Conservation (phyloP, 768 basidiomycete genomes). For the Thelephora aurantiotincta region DNA sequence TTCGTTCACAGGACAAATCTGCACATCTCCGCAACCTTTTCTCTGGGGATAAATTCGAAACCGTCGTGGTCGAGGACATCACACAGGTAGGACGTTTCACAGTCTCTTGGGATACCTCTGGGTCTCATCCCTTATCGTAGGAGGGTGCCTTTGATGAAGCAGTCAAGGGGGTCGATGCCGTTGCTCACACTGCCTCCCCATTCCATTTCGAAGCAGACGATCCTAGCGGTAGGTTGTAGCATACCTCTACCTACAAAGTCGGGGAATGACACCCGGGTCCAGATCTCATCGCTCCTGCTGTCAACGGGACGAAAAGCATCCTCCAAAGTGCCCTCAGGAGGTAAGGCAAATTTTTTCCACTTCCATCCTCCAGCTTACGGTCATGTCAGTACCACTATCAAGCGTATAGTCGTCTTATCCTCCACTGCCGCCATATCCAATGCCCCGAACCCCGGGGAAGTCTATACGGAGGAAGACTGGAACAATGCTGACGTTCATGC, state of each 20-base stretch:
- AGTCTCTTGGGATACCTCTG: background rate
- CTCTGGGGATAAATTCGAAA: conserved; percentile 44
- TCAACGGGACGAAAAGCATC: conserved; percentile 53
- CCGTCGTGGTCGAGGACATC: conserved; percentile 61
- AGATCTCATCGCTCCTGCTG: conserved; percentile 60
- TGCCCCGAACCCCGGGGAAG: conserved; percentile 11
- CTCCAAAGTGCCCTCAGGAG: conserved; percentile 43
- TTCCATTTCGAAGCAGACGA: conserved; percentile 32
- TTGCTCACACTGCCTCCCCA: conserved; percentile 59
- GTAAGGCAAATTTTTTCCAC: conserved; percentile 20
- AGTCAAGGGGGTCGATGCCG: conserved; percentile 60
- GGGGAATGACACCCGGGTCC: background rate
- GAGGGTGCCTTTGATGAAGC: conserved; percentile 67
- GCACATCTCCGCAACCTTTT: conserved; percentile 41
- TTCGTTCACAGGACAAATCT: conserved; percentile 48
- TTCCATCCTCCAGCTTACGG: background rate
- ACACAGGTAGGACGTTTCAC: conserved; percentile 21
- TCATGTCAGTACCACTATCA: conserved; percentile 19
- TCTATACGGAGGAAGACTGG: conserved; percentile 45
- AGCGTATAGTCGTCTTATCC: conserved; percentile 50
- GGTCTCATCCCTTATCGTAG: conserved; percentile 16
- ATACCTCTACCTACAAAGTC: background rate
- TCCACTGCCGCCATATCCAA: conserved; percentile 35
- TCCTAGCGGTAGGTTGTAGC: conserved; percentile 14
- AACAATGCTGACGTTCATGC: conserved; percentile 32